Evolutionary conservation across 371 early-diverging fungal genomes (phyloP), one percentile per base, ranked within the genome.

Genomic region (Mucor ambiguus): DNA sequence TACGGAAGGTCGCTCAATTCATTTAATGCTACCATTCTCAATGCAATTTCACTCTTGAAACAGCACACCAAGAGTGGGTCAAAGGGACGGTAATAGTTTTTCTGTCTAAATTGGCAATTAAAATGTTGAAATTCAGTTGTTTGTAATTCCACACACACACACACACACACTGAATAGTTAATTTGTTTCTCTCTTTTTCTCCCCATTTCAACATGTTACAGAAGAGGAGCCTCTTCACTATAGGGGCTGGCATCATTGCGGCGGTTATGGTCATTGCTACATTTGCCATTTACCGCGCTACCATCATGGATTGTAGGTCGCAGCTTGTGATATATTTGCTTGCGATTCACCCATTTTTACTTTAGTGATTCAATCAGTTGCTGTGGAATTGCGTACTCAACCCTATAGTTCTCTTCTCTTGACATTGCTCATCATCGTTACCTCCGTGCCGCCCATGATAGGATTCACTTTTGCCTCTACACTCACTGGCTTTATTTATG

Each of bases 381-480:
- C 81, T 10, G 37, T 76, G 32, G 52, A 67, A 28, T 62, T 81
- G 61, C 75, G 81, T 4, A 67, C 74, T 29, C 63, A 66, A 32
- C 70, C 70, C 6, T 73, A 64, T 28, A 75, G 81, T 22, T 69
- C 69, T 7, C 22, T 76, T 8, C 11, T 76, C 24, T 16, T 76
- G 4, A 64, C 68, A 12, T 28, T 26, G n/a, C 54, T 68, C 9
- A 65, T 82, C 14, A 57, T 71, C 2, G 33, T 75, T 1, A 74
- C 75, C 1, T 82, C 83, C 1, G 77, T 76, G 30, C 80, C 83
- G 8, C 83, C 80, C 9, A 58, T 82, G 29, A 24, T 80, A 14
- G 80, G 80, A 0, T 82, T 82, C 37, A 76, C 79, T 0, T 79
- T 78, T 33, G 35, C 66, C 10, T 69, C 67, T 0, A 71, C 78